Conservation (phyloP, 805 yeast genomes). For the Barnettozyma sucrosica region DNA sequence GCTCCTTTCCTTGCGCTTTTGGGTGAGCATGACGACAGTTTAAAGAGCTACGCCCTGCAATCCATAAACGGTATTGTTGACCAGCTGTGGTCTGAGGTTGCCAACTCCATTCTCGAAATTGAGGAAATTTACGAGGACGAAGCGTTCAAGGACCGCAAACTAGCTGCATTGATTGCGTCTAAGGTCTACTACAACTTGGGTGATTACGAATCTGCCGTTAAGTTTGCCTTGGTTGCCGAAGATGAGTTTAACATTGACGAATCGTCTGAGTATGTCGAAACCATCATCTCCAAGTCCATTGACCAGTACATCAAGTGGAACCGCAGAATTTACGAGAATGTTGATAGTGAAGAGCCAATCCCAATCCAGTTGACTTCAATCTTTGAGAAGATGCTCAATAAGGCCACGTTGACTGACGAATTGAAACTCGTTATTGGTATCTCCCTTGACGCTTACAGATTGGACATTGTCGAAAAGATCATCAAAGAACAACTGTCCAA, state of each 20-base stretch:
- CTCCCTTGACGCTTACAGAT: slow-evolving; percentile 79
- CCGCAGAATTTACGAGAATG: slow-evolving; percentile 40
- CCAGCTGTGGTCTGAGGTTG: slow-evolving; percentile 95
- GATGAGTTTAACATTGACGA: slow-evolving; percentile 69
- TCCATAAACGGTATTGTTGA: slow-evolving; percentile 80
- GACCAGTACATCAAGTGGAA: slow-evolving; percentile 70
- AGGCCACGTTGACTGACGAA: slow-evolving; percentile 70
- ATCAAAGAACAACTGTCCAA: slow-evolving; percentile 35
- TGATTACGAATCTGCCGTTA: slow-evolving; percentile 86
- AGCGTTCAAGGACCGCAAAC: slow-evolving; percentile 62
- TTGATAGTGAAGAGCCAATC: slow-evolving; percentile 26
- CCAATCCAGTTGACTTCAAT: slow-evolving; percentile 61
- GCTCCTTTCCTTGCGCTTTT: slow-evolving; percentile 88
- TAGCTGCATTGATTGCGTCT: slow-evolving; percentile 90
- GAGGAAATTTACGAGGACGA: slow-evolving; percentile 89
- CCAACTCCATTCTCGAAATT: slow-evolving; percentile 79
- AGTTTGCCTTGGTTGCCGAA: slow-evolving; percentile 82
- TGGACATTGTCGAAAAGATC: slow-evolving; percentile 68
- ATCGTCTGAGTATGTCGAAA: slow-evolving; percentile 81
- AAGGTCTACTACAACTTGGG: slow-evolving; percentile 90
- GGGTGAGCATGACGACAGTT: slow-evolving; percentile 69
- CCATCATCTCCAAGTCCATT: slow-evolving; percentile 90
- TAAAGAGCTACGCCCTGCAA: slow-evolving; percentile 79
- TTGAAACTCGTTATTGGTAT: slow-evolving; percentile 82
- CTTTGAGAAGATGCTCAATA: slow-evolving; percentile 81